Evolutionary conservation across 1,139 yeast species (phyloP).

Genomic region (Yamadazyma atlantica): DNA sequence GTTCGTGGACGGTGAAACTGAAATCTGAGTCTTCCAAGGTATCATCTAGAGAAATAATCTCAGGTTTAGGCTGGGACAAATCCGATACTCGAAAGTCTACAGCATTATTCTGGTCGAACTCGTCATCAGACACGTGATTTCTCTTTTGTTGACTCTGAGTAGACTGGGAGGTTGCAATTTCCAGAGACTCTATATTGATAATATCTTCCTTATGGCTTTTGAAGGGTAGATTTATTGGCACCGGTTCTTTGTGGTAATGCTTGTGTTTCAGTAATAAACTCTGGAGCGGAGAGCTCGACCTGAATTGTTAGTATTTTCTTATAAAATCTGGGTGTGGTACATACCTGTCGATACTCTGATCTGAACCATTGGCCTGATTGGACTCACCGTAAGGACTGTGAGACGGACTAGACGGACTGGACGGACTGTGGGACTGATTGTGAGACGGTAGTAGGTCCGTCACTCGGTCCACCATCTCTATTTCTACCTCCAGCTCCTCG

Average conservation of each 20-base stretch:
- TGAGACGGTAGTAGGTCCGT: background rate
- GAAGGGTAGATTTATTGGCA: background rate
- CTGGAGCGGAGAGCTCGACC: conserved; percentile 1
- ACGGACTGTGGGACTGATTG: no score
- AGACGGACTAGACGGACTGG: no score
- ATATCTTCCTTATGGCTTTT: background rate
- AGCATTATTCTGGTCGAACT: background rate
- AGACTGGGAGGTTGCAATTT: no score
- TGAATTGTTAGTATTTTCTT: no score
- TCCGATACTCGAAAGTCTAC: background rate
- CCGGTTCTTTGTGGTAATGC: background rate
- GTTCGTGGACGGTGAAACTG: conserved; percentile 2
- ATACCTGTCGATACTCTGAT: no score
- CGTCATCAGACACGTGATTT: background rate
- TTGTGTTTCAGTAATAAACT: conserved; percentile 1
- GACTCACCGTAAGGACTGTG: no score
- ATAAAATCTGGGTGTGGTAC: no score
- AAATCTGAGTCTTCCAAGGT: conserved; percentile 9
- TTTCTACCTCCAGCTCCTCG: background rate
- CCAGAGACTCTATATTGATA: background rate
- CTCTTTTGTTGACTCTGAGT: background rate
- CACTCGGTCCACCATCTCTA: background rate
- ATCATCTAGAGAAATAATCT: conserved; percentile 6
- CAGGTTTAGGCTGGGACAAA: background rate
- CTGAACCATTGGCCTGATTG: no score